Evolutionary conservation across 768 basidiomycete species (phyloP).

Genomic region (Rhodocollybia butyracea): DNA sequence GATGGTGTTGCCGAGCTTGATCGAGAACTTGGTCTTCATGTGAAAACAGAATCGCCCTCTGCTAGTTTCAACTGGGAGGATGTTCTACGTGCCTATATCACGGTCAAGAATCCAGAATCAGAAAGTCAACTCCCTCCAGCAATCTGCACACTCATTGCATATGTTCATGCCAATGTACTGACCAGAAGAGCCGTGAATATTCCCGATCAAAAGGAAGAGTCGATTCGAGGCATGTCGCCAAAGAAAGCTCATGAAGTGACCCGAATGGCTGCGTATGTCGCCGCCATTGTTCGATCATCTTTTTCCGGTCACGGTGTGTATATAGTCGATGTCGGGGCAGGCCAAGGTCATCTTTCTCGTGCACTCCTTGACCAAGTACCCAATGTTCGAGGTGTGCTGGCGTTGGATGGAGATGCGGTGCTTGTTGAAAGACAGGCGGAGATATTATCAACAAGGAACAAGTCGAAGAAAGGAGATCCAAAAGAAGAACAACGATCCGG

Average conservation of each 20-base stretch:
- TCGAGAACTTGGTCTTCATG: not conserved
- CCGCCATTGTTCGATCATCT: constrained; percentile 29
- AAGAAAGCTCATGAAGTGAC: constrained; percentile 74
- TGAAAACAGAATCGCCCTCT: not conserved
- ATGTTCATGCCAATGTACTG: constrained; percentile 10
- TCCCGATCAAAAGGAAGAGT: not conserved
- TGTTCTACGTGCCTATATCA: not conserved
- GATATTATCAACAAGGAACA: constrained; percentile 18
- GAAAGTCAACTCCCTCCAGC: not conserved
- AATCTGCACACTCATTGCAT: not conserved
- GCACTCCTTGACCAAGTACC: constrained; percentile 52
- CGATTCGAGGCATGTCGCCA: constrained; percentile 56
- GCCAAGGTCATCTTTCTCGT: constrained; percentile 54
- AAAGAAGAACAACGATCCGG: not conserved
- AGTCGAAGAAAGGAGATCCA: not conserved
- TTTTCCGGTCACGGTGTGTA: constrained; percentile 26
- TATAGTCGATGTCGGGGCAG: constrained; percentile 73
- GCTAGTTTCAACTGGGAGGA: not conserved
- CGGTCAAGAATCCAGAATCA: not conserved
- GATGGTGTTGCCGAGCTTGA: not conserved
- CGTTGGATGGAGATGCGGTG: constrained; percentile 57
- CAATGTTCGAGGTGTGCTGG: constrained; percentile 49
- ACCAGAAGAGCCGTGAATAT: not conserved
- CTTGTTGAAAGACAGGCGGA: constrained; percentile 17
- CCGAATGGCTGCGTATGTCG: constrained; percentile 57